Percentiles rank a stretch among this genome's conserved stretches.
Evolutionary conservation across 148 eudicot genomes (phyloP).

Genomic region (Rhododendron ferrugineum): DNA sequence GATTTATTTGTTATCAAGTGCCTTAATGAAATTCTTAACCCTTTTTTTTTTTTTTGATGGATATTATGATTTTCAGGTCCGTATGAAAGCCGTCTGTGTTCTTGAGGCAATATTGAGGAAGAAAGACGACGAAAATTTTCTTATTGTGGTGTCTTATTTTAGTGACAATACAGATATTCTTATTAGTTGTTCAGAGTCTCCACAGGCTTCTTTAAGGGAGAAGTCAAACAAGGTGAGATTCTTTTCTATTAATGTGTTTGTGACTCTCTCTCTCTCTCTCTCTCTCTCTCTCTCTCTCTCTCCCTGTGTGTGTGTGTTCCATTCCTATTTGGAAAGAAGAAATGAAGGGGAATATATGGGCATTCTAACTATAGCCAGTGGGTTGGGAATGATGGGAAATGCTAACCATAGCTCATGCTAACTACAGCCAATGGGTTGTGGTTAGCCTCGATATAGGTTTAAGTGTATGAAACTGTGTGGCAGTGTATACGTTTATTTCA

Average conservation of each 20-base stretch:
- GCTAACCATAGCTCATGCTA: background rate
- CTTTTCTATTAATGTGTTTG: background rate
- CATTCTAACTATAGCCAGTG: background rate
- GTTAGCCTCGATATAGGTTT: background rate
- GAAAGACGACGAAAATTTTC: slow-evolving; percentile 58
- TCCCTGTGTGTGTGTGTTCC: background rate
- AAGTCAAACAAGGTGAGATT: slow-evolving; percentile 68
- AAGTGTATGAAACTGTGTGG: background rate
- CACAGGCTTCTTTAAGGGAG: slow-evolving; percentile 92
- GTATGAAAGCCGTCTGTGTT: slow-evolving; percentile 83
- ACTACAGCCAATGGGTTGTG: background rate
- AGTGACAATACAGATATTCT: slow-evolving; percentile 55
- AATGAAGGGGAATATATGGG: background rate
- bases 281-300: background rate
- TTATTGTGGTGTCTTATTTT: slow-evolving; percentile 59
- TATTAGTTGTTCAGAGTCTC: slow-evolving; percentile 79
- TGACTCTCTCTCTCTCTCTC: slow-evolving; percentile 1
- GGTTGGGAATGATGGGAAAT: background rate
- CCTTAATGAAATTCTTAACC: background rate
- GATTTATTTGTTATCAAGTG: background rate
- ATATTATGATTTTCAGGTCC: slow-evolving; percentile 51
- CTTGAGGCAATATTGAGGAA: slow-evolving; percentile 91
- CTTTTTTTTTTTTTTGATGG: background rate
- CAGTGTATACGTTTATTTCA: background rate
- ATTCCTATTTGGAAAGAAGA: background rate